Evolutionary conservation across 225 moss, liverwort and hornwort species (phyloP).

Genomic region (Ulota crispa): DNA sequence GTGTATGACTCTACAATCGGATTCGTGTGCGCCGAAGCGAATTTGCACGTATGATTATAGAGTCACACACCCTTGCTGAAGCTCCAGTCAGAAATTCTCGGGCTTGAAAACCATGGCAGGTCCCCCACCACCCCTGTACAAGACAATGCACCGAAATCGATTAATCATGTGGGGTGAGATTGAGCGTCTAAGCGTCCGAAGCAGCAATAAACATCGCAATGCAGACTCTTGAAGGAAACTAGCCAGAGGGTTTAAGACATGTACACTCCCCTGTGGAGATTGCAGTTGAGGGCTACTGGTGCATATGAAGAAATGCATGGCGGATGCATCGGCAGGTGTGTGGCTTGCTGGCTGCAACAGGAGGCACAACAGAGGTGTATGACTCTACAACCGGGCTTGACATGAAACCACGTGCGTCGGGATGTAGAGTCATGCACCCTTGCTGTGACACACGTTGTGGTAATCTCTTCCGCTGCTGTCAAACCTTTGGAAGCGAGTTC

Average conservation of each 20-base stretch:
- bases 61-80: conserved; percentile 41
- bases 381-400: conserved; percentile 46
- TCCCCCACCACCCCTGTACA: background rate
- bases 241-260: background rate
- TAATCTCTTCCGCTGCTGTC: background rate
- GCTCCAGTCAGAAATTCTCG: conserved; percentile 12
- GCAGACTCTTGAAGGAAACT: background rate
- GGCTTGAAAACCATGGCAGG: background rate
- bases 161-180: background rate
- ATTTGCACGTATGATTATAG: conserved; percentile 30
- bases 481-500: background rate
- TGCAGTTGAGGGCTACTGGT: background rate
- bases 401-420: background rate
- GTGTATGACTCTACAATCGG: conserved; percentile 48
- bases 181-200: background rate
- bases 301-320: background rate
- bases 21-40: background rate
- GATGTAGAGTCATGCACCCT: conserved; percentile 42
- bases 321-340: background rate
- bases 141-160: background rate
- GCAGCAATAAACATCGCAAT: no score
- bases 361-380: conserved; percentile 44
- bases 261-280: no score
- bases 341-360: conserved; percentile 3
- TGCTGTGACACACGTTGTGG: conserved; percentile 21